Percentiles rank a stretch among this genome's conserved stretches.
These are phyloP conservation scores for Salix koriyanagi DNA, from an alignment of 345 rosid species.

Conservation along the genomic window DNA sequence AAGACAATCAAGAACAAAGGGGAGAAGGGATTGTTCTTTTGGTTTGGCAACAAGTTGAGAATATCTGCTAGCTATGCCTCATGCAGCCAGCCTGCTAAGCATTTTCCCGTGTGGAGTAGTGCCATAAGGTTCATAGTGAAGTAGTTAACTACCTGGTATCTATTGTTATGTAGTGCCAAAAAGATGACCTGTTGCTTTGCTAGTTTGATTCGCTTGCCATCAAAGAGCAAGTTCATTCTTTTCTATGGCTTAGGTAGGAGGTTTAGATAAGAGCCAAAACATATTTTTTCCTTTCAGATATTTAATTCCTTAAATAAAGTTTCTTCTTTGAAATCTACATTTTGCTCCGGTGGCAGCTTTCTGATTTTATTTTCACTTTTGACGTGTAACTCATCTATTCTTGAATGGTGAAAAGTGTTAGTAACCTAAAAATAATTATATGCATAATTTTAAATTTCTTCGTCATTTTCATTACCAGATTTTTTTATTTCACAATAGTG, in stretches of 20 bases:
- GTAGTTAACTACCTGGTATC: not conserved
- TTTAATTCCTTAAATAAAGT: not conserved
- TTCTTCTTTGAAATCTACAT: not conserved
- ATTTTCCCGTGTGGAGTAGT: not conserved
- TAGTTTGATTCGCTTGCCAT: not conserved
- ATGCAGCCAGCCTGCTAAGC: not conserved
- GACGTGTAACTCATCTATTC: not conserved
- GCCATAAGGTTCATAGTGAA: not conserved
- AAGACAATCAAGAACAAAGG: not conserved
- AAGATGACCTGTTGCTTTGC: not conserved
- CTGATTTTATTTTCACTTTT: not conserved
- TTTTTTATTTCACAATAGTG: not conserved
- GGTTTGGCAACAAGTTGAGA: not conserved
- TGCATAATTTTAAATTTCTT: not conserved
- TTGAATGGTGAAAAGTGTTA: too few relatives aligned
- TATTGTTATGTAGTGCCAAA: not conserved
- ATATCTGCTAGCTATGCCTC: not conserved
- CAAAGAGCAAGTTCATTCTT: not conserved
- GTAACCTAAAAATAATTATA: not conserved
- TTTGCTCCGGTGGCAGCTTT: not conserved
- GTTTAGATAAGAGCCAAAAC: not conserved
- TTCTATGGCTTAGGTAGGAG: not conserved
- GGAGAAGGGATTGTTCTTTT: not conserved
- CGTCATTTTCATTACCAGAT: not conserved
- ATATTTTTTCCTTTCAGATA: not conserved